Evolutionary conservation across 2,329 filamentous ascomycete species (phyloP), one percentile per base, ranked within the genome.

Genomic region (Elsinoe necatrix): DNA sequence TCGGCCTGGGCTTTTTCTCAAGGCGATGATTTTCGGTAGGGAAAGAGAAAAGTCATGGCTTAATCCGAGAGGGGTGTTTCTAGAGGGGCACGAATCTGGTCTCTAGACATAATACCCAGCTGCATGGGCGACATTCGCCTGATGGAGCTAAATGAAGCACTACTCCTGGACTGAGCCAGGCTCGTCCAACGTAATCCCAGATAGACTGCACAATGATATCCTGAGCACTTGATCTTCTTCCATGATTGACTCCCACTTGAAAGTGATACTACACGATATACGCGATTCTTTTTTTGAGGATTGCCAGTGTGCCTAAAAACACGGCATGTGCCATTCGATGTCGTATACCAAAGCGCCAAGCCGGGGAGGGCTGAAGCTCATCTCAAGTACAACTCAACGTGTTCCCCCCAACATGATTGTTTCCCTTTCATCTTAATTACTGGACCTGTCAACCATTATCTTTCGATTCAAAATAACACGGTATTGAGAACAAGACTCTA

Each of bases 131-230:
- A 21, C 16, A 23, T 52, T 11, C 18, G 29, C 29, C 31, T 35
- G 20, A 21, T 35, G 31, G 45, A 50, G 45, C 45, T 11, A 47
- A 11, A 1, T 20, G 45, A 50, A 50, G 48, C 48, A 52, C 48
- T 25, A 39, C 31, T 52, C 31, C 48, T 52, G 48, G 48, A 35
- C 48, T 52, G 29, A 37, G 48, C 20, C 45, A 39, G 48, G 31
- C 48, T 52, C 29, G 48, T 45, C 41, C 20, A 34, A 37, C 31
- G 11, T 37, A 37, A 39, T 52, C 34, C 48, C 48, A 52, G 18
- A 52, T 52, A 52, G 31, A 52, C 29, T 39, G 48, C 20, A 37
- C 48, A 52, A 52, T 52, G 48, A 21, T 39, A 52, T 37, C 25
- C 14, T 34, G 29, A 52, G 48, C 34, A 23, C 21, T 48, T 6